Percentiles rank a stretch among this genome's conserved stretches.
phyloP scores from a whole-genome alignment of 2,329 filamentous ascomycete species.

The Fusarium clavum region DNA sequence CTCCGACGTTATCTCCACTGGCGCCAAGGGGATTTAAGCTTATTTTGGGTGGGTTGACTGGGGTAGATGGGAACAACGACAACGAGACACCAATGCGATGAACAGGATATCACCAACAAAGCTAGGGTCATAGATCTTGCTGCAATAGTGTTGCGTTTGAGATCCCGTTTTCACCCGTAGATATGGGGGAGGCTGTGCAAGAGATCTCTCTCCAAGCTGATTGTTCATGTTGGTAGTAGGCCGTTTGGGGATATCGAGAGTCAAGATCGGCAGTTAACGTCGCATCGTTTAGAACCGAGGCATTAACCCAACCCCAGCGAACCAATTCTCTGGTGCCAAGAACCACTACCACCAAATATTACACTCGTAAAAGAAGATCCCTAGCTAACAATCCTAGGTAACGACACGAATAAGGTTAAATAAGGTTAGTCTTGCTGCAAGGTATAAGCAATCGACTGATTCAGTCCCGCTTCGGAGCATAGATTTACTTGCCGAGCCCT shows the following conservation, averaged over 20 bases:
- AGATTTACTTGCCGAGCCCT: constrained; percentile 31
- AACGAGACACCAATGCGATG: neutral
- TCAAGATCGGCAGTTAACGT: constrained; percentile 5
- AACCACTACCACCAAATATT: neutral
- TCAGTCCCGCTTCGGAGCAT: constrained; percentile 23
- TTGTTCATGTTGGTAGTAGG: neutral
- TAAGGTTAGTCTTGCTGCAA: neutral
- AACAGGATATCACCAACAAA: neutral
- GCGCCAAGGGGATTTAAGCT: constrained; percentile 28
- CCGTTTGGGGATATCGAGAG: neutral
- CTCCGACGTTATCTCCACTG: constrained; percentile 35
- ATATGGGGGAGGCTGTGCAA: neutral
- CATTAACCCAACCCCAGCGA: neutral
- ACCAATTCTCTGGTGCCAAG: neutral
- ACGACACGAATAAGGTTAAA: neutral
- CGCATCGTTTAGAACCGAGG: neutral
- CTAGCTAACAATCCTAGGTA: neutral
- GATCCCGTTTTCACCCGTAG: constrained; percentile 27
- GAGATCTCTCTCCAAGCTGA: neutral
- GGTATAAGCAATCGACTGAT: constrained; percentile 25
- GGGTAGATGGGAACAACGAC: constrained; percentile 1
- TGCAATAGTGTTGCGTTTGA: neutral
- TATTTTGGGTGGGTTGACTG: constrained; percentile 4
- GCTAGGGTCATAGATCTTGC: neutral
- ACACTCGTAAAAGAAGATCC: neutral